phyloP scores from a whole-genome alignment of 2,329 filamentous ascomycete species.

The Huntiella decipiens region DNA sequence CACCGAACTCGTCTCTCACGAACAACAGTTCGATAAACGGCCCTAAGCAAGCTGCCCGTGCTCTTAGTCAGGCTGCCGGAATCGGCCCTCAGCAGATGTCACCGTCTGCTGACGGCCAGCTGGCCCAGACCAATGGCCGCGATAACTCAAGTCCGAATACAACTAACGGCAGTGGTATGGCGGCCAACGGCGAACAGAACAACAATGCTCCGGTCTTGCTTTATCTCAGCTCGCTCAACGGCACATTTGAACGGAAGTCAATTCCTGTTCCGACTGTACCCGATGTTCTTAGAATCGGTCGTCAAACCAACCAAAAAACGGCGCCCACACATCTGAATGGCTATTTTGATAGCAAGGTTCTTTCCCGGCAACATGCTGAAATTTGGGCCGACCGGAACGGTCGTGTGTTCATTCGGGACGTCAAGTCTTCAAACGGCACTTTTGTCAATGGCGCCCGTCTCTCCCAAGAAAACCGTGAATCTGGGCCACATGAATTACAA shows the following conservation, averaged over 20 bases:
- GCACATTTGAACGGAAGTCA: slow-evolving; percentile 91
- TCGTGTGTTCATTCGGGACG: slow-evolving; percentile 88
- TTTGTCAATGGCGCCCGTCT: slow-evolving; percentile 87
- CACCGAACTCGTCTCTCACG: not conserved
- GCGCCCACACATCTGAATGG: slow-evolving; percentile 80
- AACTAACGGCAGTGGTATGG: slow-evolving; percentile 28
- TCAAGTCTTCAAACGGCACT: slow-evolving; percentile 96
- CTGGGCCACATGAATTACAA: slow-evolving; percentile 81
- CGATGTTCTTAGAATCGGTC: slow-evolving; percentile 85
- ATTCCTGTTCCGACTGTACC: slow-evolving; percentile 84
- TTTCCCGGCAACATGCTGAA: slow-evolving; percentile 90
- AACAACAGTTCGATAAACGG: not conserved
- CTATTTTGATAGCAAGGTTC: slow-evolving; percentile 94
- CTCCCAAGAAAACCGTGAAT: slow-evolving; percentile 88
- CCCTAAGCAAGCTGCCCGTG: slow-evolving; percentile 3
- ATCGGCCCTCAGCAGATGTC: slow-evolving; percentile 7
- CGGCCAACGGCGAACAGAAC: slow-evolving; percentile 44
- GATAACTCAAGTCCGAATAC: slow-evolving; percentile 21
- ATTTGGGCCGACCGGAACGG: slow-evolving; percentile 74
- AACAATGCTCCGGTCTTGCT: slow-evolving; percentile 56
- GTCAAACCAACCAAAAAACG: slow-evolving; percentile 94
- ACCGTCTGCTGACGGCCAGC: slow-evolving; percentile 11
- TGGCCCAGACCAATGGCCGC: slow-evolving; percentile 21
- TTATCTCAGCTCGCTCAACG: slow-evolving; percentile 76
- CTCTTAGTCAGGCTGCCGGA: not conserved